These are phyloP conservation scores for Ophidiomyces ophidiicola DNA, from an alignment of 2,329 filamentous ascomycete species.

Conservation along the genomic window DNA sequence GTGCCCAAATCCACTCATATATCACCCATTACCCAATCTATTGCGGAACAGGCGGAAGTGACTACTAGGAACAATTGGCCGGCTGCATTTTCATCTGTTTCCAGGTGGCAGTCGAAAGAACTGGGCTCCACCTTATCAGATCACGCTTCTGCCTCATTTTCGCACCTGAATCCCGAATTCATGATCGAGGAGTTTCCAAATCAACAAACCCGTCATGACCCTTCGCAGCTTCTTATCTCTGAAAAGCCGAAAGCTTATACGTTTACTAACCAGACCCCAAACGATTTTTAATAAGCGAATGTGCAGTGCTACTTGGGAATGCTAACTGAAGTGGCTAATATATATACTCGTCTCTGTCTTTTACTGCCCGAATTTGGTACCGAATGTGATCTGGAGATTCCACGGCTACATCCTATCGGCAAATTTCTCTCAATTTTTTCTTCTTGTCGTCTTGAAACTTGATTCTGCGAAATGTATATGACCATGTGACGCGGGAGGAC, in stretches of 20 bases:
- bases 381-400: background rate
- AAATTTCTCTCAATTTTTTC: background rate
- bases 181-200: conserved; percentile 35
- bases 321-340: too few relatives aligned
- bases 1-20: conserved; percentile 26
- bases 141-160: conserved; percentile 11
- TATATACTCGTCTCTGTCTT: too few relatives aligned
- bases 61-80: conserved; percentile 20
- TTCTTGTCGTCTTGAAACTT: background rate
- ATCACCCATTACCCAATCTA: conserved; percentile 28
- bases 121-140: conserved; percentile 20
- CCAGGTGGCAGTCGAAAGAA: conserved; percentile 25
- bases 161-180: conserved; percentile 29
- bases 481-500: conserved; percentile 7
- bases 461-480: conserved; percentile 8
- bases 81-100: conserved; percentile 21
- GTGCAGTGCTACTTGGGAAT: too few relatives aligned
- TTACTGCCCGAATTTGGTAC: too few relatives aligned
- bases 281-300: conserved; percentile 22
- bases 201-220: conserved; percentile 33
- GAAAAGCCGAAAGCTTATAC: conserved; percentile 34
- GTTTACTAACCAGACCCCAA: conserved; percentile 34
- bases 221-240: conserved; percentile 31
- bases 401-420: background rate
- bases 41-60: conserved; percentile 20